These are phyloP conservation scores for Solanum virginianum DNA, from an alignment of 257 asterid species.

Conservation along the genomic window DNA sequence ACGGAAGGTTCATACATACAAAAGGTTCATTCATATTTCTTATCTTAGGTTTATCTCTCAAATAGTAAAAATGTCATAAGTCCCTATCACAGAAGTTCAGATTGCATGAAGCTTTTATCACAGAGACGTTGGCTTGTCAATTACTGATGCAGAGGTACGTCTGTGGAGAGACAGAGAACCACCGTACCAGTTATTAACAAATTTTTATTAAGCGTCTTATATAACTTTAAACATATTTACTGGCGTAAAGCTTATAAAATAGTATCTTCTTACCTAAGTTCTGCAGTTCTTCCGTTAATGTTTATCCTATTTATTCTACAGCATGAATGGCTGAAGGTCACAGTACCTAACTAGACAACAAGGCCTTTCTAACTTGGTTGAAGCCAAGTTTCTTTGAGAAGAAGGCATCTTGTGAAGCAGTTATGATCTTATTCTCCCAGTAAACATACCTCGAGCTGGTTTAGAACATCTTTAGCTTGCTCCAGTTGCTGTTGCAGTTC, in stretches of 20 bases:
- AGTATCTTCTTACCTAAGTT: background rate
- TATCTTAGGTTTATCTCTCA: background rate
- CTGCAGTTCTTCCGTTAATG: background rate
- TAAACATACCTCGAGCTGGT: slow-evolving; percentile 69
- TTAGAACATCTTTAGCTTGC: slow-evolving; percentile 41
- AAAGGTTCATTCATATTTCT: background rate
- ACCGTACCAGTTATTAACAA: background rate
- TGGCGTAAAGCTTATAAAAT: background rate
- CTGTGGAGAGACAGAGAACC: background rate
- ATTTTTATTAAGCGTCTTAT: background rate
- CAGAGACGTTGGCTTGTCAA: background rate
- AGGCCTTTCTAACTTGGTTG: background rate
- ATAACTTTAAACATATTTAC: background rate
- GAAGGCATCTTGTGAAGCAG: background rate
- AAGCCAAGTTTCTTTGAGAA: background rate
- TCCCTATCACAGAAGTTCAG: background rate
- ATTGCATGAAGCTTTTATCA: background rate
- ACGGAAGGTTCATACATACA: background rate
- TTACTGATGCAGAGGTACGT: background rate
- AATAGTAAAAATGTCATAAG: background rate
- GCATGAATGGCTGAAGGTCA: background rate
- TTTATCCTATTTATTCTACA: background rate
- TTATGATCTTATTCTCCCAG: background rate
- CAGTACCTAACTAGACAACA: background rate
- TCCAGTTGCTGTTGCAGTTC: slow-evolving; percentile 44